Evolutionary conservation across 768 basidiomycete genomes (phyloP).

Genomic region (Exidia glandulosa): DNA sequence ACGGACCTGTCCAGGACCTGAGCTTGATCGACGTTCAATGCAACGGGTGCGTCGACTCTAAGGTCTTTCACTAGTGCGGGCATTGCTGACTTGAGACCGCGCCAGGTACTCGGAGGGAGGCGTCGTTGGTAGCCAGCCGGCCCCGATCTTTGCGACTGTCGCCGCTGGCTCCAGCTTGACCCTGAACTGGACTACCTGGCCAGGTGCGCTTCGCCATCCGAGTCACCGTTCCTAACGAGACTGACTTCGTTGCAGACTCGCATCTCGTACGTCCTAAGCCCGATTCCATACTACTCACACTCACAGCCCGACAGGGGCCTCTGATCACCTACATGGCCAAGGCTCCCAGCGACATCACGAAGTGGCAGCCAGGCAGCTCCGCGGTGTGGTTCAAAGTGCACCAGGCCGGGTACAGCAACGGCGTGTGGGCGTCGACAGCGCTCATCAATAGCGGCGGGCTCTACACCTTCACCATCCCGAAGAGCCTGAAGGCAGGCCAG

Average conservation of each 20-base stretch:
- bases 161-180: constrained; percentile 28
- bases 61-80: not conserved
- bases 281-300: not conserved
- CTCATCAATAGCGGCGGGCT: constrained; percentile 29
- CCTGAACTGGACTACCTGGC: constrained; percentile 31
- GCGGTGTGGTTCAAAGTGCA: constrained; percentile 44
- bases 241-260: not conserved
- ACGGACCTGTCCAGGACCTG: constrained; percentile 29
- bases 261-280: constrained; percentile 6
- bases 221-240: too few species aligned
- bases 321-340: constrained; percentile 38
- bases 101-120: constrained; percentile 15
- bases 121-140: constrained; percentile 25
- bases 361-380: constrained; percentile 30
- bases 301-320: constrained; percentile 22
- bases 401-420: constrained; percentile 34
- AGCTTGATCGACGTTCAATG: constrained; percentile 27
- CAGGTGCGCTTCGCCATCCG: not conserved
- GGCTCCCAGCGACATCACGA: constrained; percentile 33
- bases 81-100: not conserved
- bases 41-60: constrained; percentile 12
- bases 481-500: constrained; percentile 34
- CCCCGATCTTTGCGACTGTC: constrained; percentile 29
- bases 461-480: constrained; percentile 37
- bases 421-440: constrained; percentile 35